Evolutionary conservation across 192 early-diverging fungal genomes (phyloP), one percentile per base, ranked within the genome.

Genomic region (Linnemannia exigua): DNA sequence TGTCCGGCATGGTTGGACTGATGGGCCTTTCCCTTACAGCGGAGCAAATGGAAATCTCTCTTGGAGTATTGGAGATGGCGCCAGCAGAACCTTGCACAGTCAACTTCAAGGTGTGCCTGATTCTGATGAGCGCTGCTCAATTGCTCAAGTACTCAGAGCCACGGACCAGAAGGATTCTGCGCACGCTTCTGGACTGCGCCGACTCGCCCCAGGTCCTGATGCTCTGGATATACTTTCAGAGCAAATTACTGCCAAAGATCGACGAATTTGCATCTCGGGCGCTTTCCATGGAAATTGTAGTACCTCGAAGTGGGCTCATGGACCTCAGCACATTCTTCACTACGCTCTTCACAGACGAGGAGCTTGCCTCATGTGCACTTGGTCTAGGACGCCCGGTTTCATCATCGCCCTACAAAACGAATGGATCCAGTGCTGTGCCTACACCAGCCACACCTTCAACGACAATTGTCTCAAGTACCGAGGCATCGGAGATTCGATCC

Each of bases 1-100:
- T 86, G 17, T 79, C 84, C 3, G 84, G 84, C 35, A 86, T 86
- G 84, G 33, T 86, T 1, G 84, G 84, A 22, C 50, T 86, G 4
- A 80, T 86, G 84, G 76, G 68, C 66, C 70, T 86, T 3, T 17
- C 78, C 12, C 70, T 86, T 1, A 61, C 78, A 1, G 35, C 74
- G 1, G 84, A 86, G 47, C 84, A 86, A 41, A 38, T 86, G 5
- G 84, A 79, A 38, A 86, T 86, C 6, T 86, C 84, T 5, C 28
- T 86, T 1, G 73, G 73, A 12, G 79, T 86, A 3, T 66, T 86
- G 28, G 84, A 86, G 44, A 80, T 86, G 84, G 3, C 51, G 22
- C 84, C 84, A 15, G 35, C 70, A 5, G 78, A 80, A 3, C 73
- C 84, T 14, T 72, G 77, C 36, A 86, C 84, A 2, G 54, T 86